These are phyloP conservation scores for Gremmenia infestans DNA, from an alignment of 2,329 filamentous ascomycete species.

Conservation along the genomic window DNA sequence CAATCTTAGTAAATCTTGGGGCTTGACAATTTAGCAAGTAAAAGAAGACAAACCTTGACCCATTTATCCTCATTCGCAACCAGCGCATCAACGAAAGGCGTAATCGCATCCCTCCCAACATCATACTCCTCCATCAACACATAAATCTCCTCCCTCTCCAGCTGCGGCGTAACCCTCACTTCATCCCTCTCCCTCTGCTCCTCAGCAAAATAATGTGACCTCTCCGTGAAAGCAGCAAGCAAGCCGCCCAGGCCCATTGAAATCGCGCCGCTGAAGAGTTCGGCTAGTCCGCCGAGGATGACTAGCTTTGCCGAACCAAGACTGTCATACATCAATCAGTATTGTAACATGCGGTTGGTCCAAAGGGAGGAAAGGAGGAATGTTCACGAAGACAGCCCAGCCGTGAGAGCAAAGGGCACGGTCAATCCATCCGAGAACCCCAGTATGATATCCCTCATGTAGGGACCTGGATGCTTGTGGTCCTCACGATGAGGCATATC, in stretches of 20 bases:
- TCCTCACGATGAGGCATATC: conserved; percentile 45
- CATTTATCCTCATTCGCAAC: conserved; percentile 7
- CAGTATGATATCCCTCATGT: too few species aligned
- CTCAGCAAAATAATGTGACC: conserved; percentile 36
- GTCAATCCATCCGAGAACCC: conserved; percentile 73
- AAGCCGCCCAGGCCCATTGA: conserved; percentile 57
- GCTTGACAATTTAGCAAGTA: not conserved
- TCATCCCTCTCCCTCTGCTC: conserved; percentile 35
- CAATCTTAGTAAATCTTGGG: not conserved
- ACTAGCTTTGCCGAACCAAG: conserved; percentile 44
- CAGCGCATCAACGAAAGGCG: conserved; percentile 32
- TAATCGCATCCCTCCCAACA: conserved; percentile 28
- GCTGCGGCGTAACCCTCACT: conserved; percentile 31
- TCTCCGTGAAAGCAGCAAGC: conserved; percentile 44
- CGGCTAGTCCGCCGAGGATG: conserved; percentile 52
- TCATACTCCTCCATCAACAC: conserved; percentile 38
- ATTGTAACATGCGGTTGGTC: too few species aligned
- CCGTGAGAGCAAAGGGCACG: conserved; percentile 73
- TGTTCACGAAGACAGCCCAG: conserved; percentile 54
- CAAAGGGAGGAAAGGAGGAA: too few species aligned
- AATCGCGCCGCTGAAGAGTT: conserved; percentile 54
- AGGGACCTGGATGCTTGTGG: too few species aligned
- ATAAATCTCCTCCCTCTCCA: conserved; percentile 35
- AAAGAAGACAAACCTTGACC: conserved; percentile 12
- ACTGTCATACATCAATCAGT: conserved; percentile 25